These are phyloP conservation scores for Pelargonium cotyledonis DNA, from an alignment of 441 rosid species.

Conservation along the genomic window DNA sequence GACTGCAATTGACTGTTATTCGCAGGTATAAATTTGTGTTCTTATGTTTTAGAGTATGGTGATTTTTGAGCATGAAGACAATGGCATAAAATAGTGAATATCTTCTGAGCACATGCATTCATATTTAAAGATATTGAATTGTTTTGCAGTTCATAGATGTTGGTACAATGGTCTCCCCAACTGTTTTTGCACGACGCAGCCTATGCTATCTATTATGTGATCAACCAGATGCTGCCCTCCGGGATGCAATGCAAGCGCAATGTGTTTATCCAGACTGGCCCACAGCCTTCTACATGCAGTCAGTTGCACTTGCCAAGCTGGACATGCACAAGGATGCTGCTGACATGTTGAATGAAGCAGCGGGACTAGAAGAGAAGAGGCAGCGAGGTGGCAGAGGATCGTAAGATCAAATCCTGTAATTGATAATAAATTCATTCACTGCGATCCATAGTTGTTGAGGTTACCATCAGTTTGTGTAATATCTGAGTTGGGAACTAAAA, in stretches of 20 bases:
- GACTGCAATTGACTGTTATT: slow-evolving; percentile 57
- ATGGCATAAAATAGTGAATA: too few relatives aligned
- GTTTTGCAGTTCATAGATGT: slow-evolving; percentile 50
- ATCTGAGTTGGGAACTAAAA: slow-evolving; percentile 30
- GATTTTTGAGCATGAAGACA: background rate
- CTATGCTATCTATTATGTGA: slow-evolving; percentile 59
- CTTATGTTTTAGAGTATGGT: background rate
- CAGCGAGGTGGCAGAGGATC: slow-evolving; percentile 34
- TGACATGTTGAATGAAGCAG: slow-evolving; percentile 73
- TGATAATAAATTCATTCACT: slow-evolving; percentile 9
- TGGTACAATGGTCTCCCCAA: slow-evolving; percentile 53
- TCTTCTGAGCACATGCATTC: background rate
- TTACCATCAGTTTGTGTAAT: slow-evolving; percentile 30
- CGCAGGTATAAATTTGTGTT: slow-evolving; percentile 40
- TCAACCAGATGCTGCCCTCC: slow-evolving; percentile 59
- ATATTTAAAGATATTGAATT: slow-evolving; percentile 1
- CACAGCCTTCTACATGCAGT: slow-evolving; percentile 79
- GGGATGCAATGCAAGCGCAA: slow-evolving; percentile 81
- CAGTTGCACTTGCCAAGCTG: slow-evolving; percentile 72
- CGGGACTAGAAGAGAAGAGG: slow-evolving; percentile 59
- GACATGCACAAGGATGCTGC: slow-evolving; percentile 69
- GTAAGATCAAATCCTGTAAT: slow-evolving; percentile 18
- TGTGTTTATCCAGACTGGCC: slow-evolving; percentile 63
- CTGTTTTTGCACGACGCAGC: slow-evolving; percentile 75
- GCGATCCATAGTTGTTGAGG: slow-evolving; percentile 25